These are phyloP conservation scores for Syncephalis plumigaleata DNA, from an alignment of 371 early-diverging fungal species.

Conservation along the genomic window DNA sequence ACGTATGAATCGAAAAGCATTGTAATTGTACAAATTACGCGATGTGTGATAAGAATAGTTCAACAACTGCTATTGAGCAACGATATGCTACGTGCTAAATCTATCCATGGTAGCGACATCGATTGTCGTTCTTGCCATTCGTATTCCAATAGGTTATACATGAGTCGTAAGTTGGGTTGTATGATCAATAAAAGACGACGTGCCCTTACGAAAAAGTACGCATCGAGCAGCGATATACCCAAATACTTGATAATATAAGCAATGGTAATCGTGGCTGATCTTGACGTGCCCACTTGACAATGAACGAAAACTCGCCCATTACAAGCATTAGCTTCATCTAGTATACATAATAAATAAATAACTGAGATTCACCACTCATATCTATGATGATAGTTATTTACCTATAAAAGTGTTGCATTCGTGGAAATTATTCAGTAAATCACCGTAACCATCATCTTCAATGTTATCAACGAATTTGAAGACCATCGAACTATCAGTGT, in stretches of 20 bases:
- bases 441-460: slow-evolving; percentile 46
- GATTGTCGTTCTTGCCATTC: slow-evolving; percentile 18
- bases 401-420: slow-evolving; percentile 32
- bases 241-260: slow-evolving; percentile 41
- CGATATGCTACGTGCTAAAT: no score
- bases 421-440: slow-evolving; percentile 26
- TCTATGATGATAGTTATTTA: slow-evolving; percentile 10
- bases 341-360: background rate
- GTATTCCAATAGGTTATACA: slow-evolving; percentile 43
- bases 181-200: slow-evolving; percentile 44
- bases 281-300: slow-evolving; percentile 45
- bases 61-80: no score
- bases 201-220: slow-evolving; percentile 41
- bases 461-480: slow-evolving; percentile 30
- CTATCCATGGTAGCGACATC: no score
- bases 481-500: slow-evolving; percentile 11
- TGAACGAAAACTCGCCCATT: slow-evolving; percentile 24
- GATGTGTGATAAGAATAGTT: no score
- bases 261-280: slow-evolving; percentile 45
- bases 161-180: slow-evolving; percentile 47
- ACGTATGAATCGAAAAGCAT: no score
- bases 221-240: slow-evolving; percentile 24
- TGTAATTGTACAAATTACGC: no score
- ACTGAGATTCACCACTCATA: background rate
- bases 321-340: slow-evolving; percentile 9